A percentile compares a stretch with the other conserved stretches of the same genome.
phyloP scores from a whole-genome alignment of 768 basidiomycete genomes.

The Suillus occidentalis region DNA sequence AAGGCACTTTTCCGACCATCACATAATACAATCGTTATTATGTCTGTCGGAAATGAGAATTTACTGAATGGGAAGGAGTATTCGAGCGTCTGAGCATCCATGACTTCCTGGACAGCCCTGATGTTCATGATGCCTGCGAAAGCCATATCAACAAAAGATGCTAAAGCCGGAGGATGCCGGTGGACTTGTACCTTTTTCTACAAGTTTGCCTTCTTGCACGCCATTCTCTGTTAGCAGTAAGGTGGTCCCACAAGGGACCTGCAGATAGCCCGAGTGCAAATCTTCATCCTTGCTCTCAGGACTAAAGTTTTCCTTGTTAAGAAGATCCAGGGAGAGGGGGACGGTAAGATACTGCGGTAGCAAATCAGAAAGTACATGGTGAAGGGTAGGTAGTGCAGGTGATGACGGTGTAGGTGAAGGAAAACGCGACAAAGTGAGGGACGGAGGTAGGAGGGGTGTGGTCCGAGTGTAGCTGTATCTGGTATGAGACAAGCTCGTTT shows the following conservation, averaged over 20 bases:
- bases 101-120: slow-evolving; percentile 59
- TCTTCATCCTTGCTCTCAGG: slow-evolving; percentile 74
- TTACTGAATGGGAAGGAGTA: slow-evolving; percentile 77
- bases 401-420: slow-evolving; percentile 41
- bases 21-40: slow-evolving; percentile 61
- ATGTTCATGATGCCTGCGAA: slow-evolving; percentile 62
- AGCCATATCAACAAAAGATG: neutral
- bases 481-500: slow-evolving; percentile 2
- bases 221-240: slow-evolving; percentile 66
- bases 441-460: slow-evolving; percentile 65
- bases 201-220: slow-evolving; percentile 65
- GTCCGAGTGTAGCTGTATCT: slow-evolving; percentile 59
- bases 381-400: slow-evolving; percentile 45
- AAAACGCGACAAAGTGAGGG: slow-evolving; percentile 63
- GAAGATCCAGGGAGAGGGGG: slow-evolving; percentile 58
- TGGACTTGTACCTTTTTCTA: slow-evolving; percentile 41
- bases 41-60: slow-evolving; percentile 72
- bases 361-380: slow-evolving; percentile 53
- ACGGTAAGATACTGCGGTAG: slow-evolving; percentile 56
- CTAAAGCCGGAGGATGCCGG: neutral
- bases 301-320: slow-evolving; percentile 58
- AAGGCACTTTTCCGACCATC: slow-evolving; percentile 72
- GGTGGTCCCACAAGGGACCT: slow-evolving; percentile 62
- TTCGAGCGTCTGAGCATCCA: slow-evolving; percentile 63
- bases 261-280: slow-evolving; percentile 71